Base-by-base conservation (phyloP, 441 rosid species). In the Macaranga tanarius region DNA sequence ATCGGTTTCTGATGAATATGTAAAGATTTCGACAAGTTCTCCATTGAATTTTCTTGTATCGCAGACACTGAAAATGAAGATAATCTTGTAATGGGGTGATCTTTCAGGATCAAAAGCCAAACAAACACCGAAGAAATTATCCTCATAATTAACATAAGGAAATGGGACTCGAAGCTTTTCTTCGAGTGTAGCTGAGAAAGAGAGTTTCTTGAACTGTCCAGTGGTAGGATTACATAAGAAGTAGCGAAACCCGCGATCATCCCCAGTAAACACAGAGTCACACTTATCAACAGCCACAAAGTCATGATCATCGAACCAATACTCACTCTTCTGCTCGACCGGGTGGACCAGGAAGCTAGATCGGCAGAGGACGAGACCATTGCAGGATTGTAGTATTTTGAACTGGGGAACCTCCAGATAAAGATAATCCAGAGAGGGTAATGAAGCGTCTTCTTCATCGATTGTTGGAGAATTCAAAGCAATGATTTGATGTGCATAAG, bases 141-240 rank as follows among this genome's bases (percentile, higher is more conserved):
- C 19, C 4, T 6, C 20, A 45, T 45, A 45, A 9, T 45, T 45
- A 9, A 45, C 10, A 45, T 45, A 9, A 45, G 50, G 50, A 11
- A 9, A 0, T 2, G 50, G 10, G n/a, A 15, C 11, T 31, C 38
- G 38, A 31, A 3, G 12, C 10, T 51, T 28, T 25, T 5, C n/a
- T 11, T 12, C 9, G 40, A 79, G 77, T 1, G 22, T 5, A 60
- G 8, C 16, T 31, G 22, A 10, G 17, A 5, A 60, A 60, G 12
- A 28, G 25, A 82, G 69, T 38, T 4, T 48, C 13, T 44, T 59
- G 65, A 52, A 67, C 5, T 20, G 64, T 31, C 72, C 45, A 23
- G 82, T 80, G 1, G 85, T 78, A 10, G 84, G 87, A 63, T 84
- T 84, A 40, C 68, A 84, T 50, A 81, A 62, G 72, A 68, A 76